Conservation (phyloP, 148 eudicot species). For the Arctostaphylos glauca region DNA sequence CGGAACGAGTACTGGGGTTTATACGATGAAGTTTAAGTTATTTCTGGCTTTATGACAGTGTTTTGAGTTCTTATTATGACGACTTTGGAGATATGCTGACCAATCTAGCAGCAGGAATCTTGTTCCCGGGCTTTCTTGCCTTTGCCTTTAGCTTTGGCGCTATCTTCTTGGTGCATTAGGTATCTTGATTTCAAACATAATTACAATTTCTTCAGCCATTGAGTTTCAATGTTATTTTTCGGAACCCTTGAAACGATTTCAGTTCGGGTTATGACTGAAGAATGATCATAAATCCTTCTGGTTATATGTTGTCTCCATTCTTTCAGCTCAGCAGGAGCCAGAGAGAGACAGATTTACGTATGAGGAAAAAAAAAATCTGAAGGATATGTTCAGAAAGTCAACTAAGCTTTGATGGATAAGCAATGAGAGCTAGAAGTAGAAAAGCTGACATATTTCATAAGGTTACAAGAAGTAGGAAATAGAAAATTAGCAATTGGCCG, state of each 20-base stretch:
- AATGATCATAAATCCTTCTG: background rate
- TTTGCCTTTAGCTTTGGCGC: background rate
- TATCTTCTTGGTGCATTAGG: background rate
- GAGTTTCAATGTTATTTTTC: background rate
- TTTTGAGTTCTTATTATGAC: no score
- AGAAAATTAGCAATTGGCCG: no score
- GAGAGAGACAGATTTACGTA: no score
- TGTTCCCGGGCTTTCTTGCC: background rate
- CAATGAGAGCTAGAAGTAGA: no score
- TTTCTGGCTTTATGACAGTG: background rate
- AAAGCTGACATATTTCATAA: no score
- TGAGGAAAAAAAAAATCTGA: no score
- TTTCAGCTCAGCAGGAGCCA: no score
- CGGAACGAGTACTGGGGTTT: background rate
- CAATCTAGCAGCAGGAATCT: background rate
- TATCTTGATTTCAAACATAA: background rate
- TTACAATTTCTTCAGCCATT: background rate
- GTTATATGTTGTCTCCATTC: no score
- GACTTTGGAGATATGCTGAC: background rate
- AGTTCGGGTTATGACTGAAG: background rate
- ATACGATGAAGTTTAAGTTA: background rate
- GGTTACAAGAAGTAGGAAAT: no score
- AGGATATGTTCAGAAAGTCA: no score
- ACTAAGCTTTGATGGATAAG: no score
- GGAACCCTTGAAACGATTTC: background rate